Percentiles rank a stretch among this genome's conserved stretches.
Conservation (phyloP, 1,139 yeast species). For the Hansenula sp. region DNA sequence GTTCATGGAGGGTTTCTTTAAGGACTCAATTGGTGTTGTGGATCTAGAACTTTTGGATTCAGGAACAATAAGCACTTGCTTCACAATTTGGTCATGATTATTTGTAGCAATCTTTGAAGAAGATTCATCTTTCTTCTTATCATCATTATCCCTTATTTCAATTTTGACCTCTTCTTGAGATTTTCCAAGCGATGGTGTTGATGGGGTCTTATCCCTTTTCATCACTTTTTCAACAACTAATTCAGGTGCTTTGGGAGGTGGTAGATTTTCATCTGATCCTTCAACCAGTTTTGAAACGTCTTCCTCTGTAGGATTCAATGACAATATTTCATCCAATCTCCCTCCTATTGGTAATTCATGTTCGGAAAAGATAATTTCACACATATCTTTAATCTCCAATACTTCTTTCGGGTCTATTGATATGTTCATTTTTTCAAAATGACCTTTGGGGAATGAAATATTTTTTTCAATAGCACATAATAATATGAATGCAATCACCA, state of each 20-base stretch:
- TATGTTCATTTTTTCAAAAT: slow-evolving; percentile 4
- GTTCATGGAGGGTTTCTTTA: not conserved
- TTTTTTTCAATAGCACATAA: not conserved
- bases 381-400: not conserved
- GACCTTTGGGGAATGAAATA: slow-evolving; percentile 9
- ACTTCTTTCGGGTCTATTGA: not conserved
- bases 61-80: not conserved
- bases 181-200: too few species aligned
- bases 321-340: not conserved
- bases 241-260: not conserved
- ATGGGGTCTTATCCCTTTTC: too few species aligned
- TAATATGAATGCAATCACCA: slow-evolving; percentile 5
- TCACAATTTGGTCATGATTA: not conserved
- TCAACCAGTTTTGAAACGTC: not conserved
- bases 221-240: too few species aligned
- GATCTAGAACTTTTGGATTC: not conserved
- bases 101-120: not conserved
- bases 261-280: not conserved
- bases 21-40: too few species aligned
- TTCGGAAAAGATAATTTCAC: not conserved
- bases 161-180: not conserved
- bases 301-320: not conserved
- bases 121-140: too few species aligned
- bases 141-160: not conserved
- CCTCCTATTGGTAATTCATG: not conserved